Percentiles rank a stretch among this genome's conserved stretches.
Conservation (phyloP, 2,329 filamentous ascomycete species). For the Ascochyta viciae-villosae region DNA sequence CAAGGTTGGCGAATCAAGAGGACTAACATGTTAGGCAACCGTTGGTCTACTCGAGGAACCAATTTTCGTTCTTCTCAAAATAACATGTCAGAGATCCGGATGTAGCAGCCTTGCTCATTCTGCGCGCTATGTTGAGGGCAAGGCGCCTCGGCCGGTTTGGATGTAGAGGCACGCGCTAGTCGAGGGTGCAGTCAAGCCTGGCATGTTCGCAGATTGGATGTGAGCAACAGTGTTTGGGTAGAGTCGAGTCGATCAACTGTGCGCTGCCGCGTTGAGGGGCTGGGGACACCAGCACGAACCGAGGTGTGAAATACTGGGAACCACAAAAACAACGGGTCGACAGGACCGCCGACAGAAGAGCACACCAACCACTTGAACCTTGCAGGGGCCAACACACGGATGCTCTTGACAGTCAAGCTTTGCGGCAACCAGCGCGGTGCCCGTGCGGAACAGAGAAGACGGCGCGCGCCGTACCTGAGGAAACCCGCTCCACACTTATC, state of each 20-base stretch:
- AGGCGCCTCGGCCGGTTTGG: neutral
- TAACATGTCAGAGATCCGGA: neutral
- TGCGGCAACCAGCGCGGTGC: neutral
- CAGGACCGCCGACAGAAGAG: neutral
- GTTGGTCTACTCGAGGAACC: neutral
- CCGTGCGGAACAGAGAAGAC: neutral
- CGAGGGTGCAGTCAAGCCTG: neutral
- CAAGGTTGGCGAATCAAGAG: neutral
- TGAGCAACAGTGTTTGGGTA: neutral
- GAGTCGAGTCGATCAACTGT: neutral
- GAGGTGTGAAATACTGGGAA: neutral
- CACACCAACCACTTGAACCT: neutral
- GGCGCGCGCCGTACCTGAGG: conserved; percentile 4
- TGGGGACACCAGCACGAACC: neutral
- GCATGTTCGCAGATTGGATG: neutral
- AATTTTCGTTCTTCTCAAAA: neutral
- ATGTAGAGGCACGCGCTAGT: neutral
- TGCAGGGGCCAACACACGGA: neutral
- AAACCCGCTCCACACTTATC: neutral
- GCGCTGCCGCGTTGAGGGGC: neutral
- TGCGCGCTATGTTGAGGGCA: neutral
- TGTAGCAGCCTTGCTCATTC: neutral
- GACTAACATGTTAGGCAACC: neutral
- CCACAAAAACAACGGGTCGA: neutral
- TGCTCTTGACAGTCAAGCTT: neutral